Percentiles rank a stretch among this genome's conserved stretches.
Evolutionary conservation across 495 filamentous ascomycete species (phyloP).

Genomic region (Bacidia gigantensis): DNA sequence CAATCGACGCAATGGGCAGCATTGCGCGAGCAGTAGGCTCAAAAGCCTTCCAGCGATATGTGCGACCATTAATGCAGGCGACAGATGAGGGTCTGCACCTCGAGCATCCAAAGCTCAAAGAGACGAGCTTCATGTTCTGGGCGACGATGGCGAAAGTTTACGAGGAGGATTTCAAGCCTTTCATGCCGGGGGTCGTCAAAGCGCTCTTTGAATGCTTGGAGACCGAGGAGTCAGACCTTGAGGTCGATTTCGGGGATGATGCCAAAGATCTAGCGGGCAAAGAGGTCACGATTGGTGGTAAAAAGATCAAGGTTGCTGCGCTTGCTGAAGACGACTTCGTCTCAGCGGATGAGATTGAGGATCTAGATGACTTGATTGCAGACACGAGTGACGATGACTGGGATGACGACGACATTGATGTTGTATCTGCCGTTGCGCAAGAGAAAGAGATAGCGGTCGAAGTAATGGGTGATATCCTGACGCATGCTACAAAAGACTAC

Average conservation of each 20-base stretch:
- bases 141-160: constrained; percentile 90
- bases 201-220: constrained; percentile 74
- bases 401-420: constrained; percentile 69
- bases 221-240: constrained; percentile 77
- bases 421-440: constrained; percentile 72
- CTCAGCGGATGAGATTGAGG: constrained; percentile 43
- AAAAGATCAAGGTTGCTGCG: constrained; percentile 67
- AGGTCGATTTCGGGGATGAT: constrained; percentile 63
- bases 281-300: constrained; percentile 62
- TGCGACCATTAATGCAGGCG: constrained; percentile 73
- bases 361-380: constrained; percentile 29
- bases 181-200: constrained; percentile 73
- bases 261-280: constrained; percentile 65
- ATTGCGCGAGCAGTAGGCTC: constrained; percentile 82
- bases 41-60: constrained; percentile 77
- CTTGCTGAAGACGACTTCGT: constrained; percentile 40
- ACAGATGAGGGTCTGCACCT: constrained; percentile 86
- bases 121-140: constrained; percentile 96
- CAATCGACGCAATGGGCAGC: constrained; percentile 82
- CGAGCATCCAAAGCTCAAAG: constrained; percentile 75
- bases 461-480: constrained; percentile 83
- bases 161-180: constrained; percentile 73
- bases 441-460: constrained; percentile 98
- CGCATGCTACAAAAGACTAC: constrained; percentile 60
- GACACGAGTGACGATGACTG: constrained; percentile 54